These are phyloP conservation scores for Irpex lacteus DNA, from an alignment of 1,284 basidiomycete genomes.

Conservation along the genomic window DNA sequence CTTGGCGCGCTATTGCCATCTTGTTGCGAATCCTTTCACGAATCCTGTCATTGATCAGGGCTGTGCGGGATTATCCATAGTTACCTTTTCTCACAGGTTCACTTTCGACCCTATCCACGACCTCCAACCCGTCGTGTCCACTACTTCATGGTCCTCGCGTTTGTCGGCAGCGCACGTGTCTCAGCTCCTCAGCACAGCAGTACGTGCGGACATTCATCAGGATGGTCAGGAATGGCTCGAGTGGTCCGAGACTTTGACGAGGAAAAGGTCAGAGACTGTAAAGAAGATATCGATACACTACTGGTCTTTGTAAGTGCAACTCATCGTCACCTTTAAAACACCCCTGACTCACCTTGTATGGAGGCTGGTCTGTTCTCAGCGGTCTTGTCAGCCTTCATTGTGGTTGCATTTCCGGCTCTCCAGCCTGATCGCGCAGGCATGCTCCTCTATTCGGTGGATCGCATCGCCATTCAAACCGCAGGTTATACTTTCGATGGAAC, in stretches of 20 bases:
- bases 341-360: not conserved
- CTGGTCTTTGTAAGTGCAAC: not conserved
- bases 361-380: constrained; percentile 1
- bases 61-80: no score
- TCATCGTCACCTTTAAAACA: not conserved
- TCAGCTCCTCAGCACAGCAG: no score
- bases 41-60: no score
- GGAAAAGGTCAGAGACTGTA: not conserved
- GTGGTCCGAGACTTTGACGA: not conserved
- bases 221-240: not conserved
- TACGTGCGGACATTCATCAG: not conserved
- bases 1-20: no score
- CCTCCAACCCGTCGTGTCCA: no score
- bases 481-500: not conserved
- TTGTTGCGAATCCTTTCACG: no score
- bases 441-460: not conserved
- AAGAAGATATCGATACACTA: not conserved
- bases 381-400: not conserved
- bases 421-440: not conserved
- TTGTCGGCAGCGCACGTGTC: no score
- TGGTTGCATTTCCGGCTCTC: not conserved
- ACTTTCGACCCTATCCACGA: no score
- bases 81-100: no score
- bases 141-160: no score
- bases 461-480: not conserved